These are phyloP conservation scores for Trichophyton rubrum DNA, from an alignment of 2,329 filamentous ascomycete genomes.

Conservation along the genomic window DNA sequence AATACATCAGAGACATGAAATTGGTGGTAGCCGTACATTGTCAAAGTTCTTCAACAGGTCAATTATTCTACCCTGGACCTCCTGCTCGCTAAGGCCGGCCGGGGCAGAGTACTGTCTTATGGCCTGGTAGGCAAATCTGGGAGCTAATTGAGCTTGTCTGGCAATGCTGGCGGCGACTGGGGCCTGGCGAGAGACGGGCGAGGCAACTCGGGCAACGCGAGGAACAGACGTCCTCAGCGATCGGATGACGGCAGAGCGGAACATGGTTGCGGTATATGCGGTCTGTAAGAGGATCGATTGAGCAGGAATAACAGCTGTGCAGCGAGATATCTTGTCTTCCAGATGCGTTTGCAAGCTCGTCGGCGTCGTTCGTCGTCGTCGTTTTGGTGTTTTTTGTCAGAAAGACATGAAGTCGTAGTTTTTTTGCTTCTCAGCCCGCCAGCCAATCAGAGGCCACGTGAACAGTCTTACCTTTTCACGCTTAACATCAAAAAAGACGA, in stretches of 20 bases:
- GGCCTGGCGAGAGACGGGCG: slow-evolving; percentile 48
- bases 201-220: slow-evolving; percentile 39
- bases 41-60: slow-evolving; percentile 92
- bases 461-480: slow-evolving; percentile 10
- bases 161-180: slow-evolving; percentile 47
- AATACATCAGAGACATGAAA: neutral
- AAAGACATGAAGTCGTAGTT: neutral
- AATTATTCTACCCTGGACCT: slow-evolving; percentile 86
- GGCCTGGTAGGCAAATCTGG: slow-evolving; percentile 53
- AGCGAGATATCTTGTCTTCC: neutral
- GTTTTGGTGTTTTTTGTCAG: slow-evolving; percentile 4
- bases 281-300: slow-evolving; percentile 1
- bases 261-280: slow-evolving; percentile 49
- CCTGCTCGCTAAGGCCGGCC: slow-evolving; percentile 62
- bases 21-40: slow-evolving; percentile 52
- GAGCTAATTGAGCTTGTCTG: slow-evolving; percentile 47
- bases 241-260: slow-evolving; percentile 75
- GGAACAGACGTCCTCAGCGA: slow-evolving; percentile 49
- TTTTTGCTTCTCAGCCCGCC: neutral
- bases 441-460: slow-evolving; percentile 10
- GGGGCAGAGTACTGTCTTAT: slow-evolving; percentile 79
- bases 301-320: neutral
- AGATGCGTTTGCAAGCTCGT: neutral
- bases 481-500: slow-evolving; percentile 2
- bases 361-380: neutral